Conservation (phyloP, 257 asterid genomes). For the Ilex asprella region DNA sequence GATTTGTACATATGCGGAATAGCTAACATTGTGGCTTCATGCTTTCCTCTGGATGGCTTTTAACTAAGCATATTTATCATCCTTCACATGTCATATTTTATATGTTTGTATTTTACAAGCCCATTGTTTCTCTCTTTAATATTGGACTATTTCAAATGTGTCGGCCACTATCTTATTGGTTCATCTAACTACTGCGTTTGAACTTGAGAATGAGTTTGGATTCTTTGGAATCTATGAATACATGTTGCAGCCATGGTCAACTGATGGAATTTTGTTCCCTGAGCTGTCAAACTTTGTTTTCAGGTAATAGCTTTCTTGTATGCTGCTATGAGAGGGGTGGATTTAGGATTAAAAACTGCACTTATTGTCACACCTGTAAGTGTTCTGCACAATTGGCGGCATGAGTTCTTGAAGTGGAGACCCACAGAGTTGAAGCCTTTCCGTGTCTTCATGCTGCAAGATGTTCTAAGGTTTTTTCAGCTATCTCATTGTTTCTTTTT, state of each 20-base stretch:
- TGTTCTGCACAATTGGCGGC: slow-evolving; percentile 92
- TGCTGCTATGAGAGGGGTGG: slow-evolving; percentile 84
- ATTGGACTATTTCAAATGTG: too few species aligned
- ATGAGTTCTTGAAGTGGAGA: slow-evolving; percentile 83
- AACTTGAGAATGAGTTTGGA: too few species aligned
- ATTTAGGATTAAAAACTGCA: slow-evolving; percentile 80
- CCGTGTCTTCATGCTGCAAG: slow-evolving; percentile 87
- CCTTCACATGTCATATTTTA: too few species aligned
- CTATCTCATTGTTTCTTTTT: not conserved
- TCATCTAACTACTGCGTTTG: too few species aligned
- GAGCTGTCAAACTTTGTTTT: slow-evolving; percentile 15
- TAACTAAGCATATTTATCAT: too few species aligned
- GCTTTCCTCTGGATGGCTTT: too few species aligned
- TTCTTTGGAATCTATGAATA: not conserved
- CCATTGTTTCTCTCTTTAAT: too few species aligned
- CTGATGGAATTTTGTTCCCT: slow-evolving; percentile 6
- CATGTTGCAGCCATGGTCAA: not conserved
- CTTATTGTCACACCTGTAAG: slow-evolving; percentile 94
- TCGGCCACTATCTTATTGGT: too few species aligned
- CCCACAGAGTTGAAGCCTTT: slow-evolving; percentile 92
- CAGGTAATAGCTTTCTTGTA: slow-evolving; percentile 91
- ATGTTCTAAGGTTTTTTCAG: slow-evolving; percentile 67
- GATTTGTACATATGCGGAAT: too few species aligned
- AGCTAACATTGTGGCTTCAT: too few species aligned
- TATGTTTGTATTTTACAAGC: too few species aligned